Base-by-base conservation (phyloP, 306 rosid species). In the Hippophae tibetana region DNA sequence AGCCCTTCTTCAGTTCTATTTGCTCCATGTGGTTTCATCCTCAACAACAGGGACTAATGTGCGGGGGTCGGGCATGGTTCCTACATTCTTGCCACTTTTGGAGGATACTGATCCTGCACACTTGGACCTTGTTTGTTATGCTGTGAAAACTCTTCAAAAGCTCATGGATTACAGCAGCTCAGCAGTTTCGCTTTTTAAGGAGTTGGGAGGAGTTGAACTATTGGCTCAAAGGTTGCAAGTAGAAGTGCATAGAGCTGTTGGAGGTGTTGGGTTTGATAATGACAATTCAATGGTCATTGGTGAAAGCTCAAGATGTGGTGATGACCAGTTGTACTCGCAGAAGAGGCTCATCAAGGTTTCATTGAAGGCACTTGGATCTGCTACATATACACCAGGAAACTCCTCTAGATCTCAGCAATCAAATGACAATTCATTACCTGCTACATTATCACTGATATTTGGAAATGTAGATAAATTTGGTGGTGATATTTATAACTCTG, bases 51-150 rank as follows among this genome's bases (percentile, higher is more conserved):
- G 98, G 76, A 90, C 81, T 73, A 87, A 83, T 56, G 73, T 87
- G 18, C 79, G 98, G 78, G 96, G 92, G 63, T 90, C 96, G 56
- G 96, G 98, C 75, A 90, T 90, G 98, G 98, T 90, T 78, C 96
- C 98, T 40, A 90, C 96, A 62, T 90, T 90, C 79, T 82, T 90
- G 71, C 96, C 98, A 48, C 84, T 90, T 59, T 71, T 90, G 82
- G 98, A 87, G 79, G 98, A 90, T 85, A 78, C 84, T 73, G 98
- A 90, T 73, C 86, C 80, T 69, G 72, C 68, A 60, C 98, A 90
- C 57, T 72, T 90, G 78, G 92, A 90, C 78, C 86, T 87, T 58
- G 98, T 90, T 65, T 90, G 96, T 71, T 85, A 81, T 76, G 95
- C 98, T 5, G 95, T 90, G 63, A 90, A 90, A 81, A 90, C 96